phyloP scores from a whole-genome alignment of 306 rosid genomes.

The Abrus pulchellus region DNA sequence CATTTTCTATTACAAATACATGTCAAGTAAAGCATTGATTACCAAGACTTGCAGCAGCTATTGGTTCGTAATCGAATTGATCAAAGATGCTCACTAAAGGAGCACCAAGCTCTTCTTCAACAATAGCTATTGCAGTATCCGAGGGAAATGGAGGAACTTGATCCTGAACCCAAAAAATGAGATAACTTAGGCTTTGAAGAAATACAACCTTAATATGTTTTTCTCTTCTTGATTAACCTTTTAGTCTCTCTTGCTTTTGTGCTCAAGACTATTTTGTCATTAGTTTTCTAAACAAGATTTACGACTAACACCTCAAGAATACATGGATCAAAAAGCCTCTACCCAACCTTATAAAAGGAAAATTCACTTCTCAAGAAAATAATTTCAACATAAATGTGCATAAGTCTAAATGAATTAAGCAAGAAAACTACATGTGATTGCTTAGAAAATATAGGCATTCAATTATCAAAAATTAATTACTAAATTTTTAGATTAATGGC shows the following conservation, averaged over 20 bases:
- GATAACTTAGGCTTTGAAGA: constrained; percentile 45
- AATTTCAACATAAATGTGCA: neutral
- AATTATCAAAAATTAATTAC: constrained; percentile 15
- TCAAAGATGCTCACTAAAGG: constrained; percentile 76
- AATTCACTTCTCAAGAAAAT: constrained; percentile 2
- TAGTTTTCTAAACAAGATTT: constrained; percentile 26
- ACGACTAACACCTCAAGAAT: constrained; percentile 19
- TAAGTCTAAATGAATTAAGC: constrained; percentile 8
- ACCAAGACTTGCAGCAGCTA: constrained; percentile 99
- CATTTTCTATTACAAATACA: constrained; percentile 25
- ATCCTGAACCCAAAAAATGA: constrained; percentile 68
- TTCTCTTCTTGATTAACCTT: constrained; percentile 2
- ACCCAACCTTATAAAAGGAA: constrained; percentile 4
- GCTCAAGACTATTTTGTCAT: neutral
- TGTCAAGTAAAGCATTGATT: constrained; percentile 50
- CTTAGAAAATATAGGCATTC: constrained; percentile 28
- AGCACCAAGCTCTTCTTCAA: constrained; percentile 95
- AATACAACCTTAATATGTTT: constrained; percentile 34
- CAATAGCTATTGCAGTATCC: constrained; percentile 78
- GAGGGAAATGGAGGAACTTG: constrained; percentile 99
- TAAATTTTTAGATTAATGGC: constrained; percentile 1
- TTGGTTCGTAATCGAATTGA: constrained; percentile 90
- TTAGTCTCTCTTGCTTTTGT: neutral
- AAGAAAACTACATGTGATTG: constrained; percentile 14
- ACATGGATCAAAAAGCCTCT: constrained; percentile 20